Evolutionary conservation across 2,329 filamentous ascomycete genomes (phyloP).

Genomic region (Hypoxylon sp.): DNA sequence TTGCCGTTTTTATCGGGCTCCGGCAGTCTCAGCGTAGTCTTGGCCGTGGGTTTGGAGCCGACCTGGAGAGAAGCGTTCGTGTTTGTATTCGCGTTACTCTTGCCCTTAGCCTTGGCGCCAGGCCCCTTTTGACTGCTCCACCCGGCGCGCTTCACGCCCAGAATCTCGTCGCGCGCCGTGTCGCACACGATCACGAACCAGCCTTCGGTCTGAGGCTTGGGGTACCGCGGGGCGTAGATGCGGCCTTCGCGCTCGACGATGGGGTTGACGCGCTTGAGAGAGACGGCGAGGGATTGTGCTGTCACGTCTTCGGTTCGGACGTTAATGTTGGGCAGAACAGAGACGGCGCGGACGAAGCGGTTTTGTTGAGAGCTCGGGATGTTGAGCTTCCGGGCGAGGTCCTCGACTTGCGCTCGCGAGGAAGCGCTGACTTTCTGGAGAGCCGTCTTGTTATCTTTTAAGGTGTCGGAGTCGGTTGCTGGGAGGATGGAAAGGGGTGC

Average conservation of each 20-base stretch:
- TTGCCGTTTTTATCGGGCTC: conserved; percentile 51
- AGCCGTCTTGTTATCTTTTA: conserved; percentile 47
- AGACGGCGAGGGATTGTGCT: conserved; percentile 68
- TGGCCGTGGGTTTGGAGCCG: conserved; percentile 60
- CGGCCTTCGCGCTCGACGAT: conserved; percentile 71
- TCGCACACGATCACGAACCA: conserved; percentile 87
- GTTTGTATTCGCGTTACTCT: conserved; percentile 10
- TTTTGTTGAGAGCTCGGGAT: conserved; percentile 55
- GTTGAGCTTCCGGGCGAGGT: conserved; percentile 60
- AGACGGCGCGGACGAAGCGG: conserved; percentile 66
- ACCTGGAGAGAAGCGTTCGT: conserved; percentile 48
- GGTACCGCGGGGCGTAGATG: conserved; percentile 88
- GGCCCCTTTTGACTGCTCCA: conserved; percentile 60
- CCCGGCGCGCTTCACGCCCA: conserved; percentile 85
- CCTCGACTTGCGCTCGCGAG: conserved; percentile 39
- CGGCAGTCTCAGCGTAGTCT: conserved; percentile 68
- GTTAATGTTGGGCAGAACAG: conserved; percentile 73
- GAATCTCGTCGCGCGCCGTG: conserved; percentile 73
- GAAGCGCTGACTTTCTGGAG: conserved; percentile 52
- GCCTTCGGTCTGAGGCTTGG: conserved; percentile 92
- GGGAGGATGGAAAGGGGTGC: conserved; percentile 82
- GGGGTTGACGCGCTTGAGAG: conserved; percentile 72
- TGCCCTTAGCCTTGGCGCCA: background rate
- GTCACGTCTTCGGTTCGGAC: conserved; percentile 69
- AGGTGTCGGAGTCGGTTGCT: conserved; percentile 63